Base-by-base conservation (phyloP, 2,329 filamentous ascomycete species). In the Paradendryphiella salina region DNA sequence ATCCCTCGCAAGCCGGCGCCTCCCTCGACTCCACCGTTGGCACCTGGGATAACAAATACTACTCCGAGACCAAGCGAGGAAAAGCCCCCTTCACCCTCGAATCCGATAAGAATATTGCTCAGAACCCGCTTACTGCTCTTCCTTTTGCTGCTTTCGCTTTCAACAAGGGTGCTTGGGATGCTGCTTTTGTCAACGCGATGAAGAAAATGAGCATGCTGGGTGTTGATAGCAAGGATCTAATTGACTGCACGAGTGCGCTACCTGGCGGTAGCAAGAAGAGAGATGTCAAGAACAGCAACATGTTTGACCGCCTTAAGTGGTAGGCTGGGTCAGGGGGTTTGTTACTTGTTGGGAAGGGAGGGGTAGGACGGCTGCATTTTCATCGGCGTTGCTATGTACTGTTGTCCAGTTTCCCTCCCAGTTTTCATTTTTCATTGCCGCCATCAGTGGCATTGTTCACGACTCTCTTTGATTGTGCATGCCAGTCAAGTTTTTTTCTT, bases 21-120 rank as follows among this genome's bases (percentile, higher is more conserved):
- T 13, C 63, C 2, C 57, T 73, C 18, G 73, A 75, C 56, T 64
- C 66, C 1, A 73, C 71, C 1, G 66, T 68, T 2, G 72, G 72
- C 3, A 47, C 58, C 13, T 75, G 72, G 72, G 71, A 74, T 46
- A 65, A 66, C 41, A 67, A 64, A 15, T 74, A 61, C 57, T 75
- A 72, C 51, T 46, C 49, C 2, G 67, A 75, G 48, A 73, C 70
- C 1, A 57, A 63, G 26, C 49, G 35, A 1, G 62, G 63, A 4
- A 60, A 43, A 13, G 68, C 69, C 2, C 69, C 72, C 0, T 69
- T 66, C 23, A 70, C 63, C 0, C 52, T 73, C 0, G 52, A 54
- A 5, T 44, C 66, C 0, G 70, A 73, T 42, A 67, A 58, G 54
- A 66, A 60, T 28, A 35, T 73, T 13, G 61, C 67, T 0, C 55